phyloP scores from a whole-genome alignment of 2,329 filamentous ascomycete species.

The Tolypocladium sp. region DNA sequence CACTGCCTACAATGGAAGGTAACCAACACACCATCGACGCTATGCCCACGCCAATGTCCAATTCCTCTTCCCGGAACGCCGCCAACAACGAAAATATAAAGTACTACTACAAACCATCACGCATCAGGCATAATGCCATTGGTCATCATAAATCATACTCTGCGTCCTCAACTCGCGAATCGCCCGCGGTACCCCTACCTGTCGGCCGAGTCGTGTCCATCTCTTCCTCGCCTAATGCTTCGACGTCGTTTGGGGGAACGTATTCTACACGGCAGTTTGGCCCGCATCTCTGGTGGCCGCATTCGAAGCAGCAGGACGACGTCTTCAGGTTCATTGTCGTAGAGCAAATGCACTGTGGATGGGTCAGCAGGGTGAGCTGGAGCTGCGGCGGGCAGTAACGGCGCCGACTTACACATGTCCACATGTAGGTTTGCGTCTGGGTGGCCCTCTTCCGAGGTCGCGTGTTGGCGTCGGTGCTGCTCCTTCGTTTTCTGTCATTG shows the following conservation, averaged over 20 bases:
- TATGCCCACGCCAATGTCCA: neutral
- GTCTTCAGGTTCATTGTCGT: slow-evolving; percentile 6
- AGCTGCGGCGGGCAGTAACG: neutral
- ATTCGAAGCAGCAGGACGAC: slow-evolving; percentile 4
- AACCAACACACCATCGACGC: neutral
- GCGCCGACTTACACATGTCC: slow-evolving; percentile 19
- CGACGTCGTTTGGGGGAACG: neutral
- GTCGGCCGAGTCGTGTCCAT: neutral
- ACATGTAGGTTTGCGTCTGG: slow-evolving; percentile 13
- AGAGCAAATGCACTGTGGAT: slow-evolving; percentile 11
- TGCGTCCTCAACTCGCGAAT: neutral
- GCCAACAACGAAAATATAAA: no score
- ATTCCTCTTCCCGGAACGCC: neutral
- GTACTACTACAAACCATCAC: neutral
- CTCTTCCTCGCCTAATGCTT: neutral
- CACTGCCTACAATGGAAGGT: no score
- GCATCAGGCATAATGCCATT: neutral
- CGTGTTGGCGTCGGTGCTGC: neutral
- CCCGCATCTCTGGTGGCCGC: slow-evolving; percentile 1
- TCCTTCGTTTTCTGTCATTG: slow-evolving; percentile 5
- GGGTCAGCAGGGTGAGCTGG: neutral
- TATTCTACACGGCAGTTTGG: slow-evolving; percentile 2
- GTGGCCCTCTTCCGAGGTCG: slow-evolving; percentile 4
- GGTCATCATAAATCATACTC: neutral
- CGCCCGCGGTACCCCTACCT: neutral